phyloP scores from a whole-genome alignment of 2,329 filamentous ascomycete genomes.

The Aspergillus phoenicis region DNA sequence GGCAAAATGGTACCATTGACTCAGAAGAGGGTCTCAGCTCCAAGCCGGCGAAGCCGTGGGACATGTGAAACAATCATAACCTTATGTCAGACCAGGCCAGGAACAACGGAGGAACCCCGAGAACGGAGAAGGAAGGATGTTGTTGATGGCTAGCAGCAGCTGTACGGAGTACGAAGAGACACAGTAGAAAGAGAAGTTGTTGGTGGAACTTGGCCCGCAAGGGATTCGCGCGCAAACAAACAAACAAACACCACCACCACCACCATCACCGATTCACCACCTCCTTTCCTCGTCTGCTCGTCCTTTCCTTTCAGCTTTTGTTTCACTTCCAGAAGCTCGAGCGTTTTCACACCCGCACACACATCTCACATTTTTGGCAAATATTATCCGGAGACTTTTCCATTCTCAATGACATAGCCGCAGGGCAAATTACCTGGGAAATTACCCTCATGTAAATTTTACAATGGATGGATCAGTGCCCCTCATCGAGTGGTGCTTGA shows the following conservation, averaged over 20 bases:
- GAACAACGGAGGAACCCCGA: background rate
- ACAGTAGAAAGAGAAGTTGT: background rate
- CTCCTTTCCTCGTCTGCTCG: background rate
- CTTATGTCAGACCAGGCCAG: slow-evolving; percentile 5
- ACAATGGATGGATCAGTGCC: background rate
- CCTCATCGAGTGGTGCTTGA: background rate
- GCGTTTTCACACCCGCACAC: background rate
- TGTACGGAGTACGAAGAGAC: background rate
- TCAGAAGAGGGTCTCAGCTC: slow-evolving; percentile 2
- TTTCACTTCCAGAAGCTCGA: background rate
- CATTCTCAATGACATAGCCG: background rate
- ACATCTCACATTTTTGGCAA: background rate
- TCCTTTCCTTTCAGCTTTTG: background rate
- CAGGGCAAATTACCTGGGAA: background rate
- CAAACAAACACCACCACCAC: background rate
- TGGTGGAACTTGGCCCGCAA: background rate
- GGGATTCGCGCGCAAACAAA: background rate
- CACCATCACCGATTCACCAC: too few relatives aligned
- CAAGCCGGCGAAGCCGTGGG: background rate
- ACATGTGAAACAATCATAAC: slow-evolving; percentile 12
- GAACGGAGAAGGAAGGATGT: background rate
- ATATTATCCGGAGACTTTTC: background rate
- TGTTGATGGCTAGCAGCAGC: background rate
- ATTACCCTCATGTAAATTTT: background rate
- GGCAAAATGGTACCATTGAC: background rate